These are phyloP conservation scores for Vanilla planifolia DNA, from an alignment of 106 monocot species.

Conservation along the genomic window DNA sequence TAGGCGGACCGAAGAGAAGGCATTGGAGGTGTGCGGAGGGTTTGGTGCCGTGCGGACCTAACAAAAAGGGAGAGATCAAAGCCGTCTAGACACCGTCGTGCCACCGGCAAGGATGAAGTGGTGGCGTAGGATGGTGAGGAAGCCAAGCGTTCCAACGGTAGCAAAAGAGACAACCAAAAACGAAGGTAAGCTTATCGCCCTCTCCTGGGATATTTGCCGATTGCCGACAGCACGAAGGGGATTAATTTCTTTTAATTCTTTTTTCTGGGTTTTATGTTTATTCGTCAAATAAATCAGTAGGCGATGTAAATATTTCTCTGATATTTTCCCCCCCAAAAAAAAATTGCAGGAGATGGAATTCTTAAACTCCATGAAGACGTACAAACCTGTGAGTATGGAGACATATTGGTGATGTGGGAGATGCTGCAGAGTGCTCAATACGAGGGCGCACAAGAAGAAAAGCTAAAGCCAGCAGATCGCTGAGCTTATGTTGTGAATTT, in stretches of 20 bases:
- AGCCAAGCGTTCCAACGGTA: neutral
- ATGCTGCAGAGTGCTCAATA: slow-evolving; percentile 13
- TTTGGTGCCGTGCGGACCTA: too few relatives aligned
- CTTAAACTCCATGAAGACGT: slow-evolving; percentile 31
- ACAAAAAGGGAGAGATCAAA: too few relatives aligned
- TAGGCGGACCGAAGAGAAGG: too few relatives aligned
- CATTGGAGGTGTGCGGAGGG: too few relatives aligned
- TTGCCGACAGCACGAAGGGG: too few relatives aligned
- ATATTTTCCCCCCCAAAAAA: neutral
- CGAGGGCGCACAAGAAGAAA: neutral
- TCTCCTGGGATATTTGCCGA: too few relatives aligned
- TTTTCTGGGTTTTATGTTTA: too few relatives aligned
- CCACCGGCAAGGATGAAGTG: neutral
- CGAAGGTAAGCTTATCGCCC: neutral
- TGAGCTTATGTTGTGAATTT: too few relatives aligned
- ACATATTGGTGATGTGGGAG: slow-evolving; percentile 47
- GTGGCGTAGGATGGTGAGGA: slow-evolving; percentile 10
- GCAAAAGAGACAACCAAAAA: neutral
- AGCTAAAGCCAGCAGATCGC: neutral
- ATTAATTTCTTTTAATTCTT: too few relatives aligned
- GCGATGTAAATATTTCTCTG: neutral
- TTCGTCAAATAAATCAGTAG: too few relatives aligned
- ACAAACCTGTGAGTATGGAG: slow-evolving; percentile 31
- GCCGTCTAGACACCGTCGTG: neutral
- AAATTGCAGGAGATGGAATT: slow-evolving; percentile 25